These are phyloP conservation scores for Trichoderma arundinaceum DNA, from an alignment of 2,329 filamentous ascomycete species.

Conservation along the genomic window DNA sequence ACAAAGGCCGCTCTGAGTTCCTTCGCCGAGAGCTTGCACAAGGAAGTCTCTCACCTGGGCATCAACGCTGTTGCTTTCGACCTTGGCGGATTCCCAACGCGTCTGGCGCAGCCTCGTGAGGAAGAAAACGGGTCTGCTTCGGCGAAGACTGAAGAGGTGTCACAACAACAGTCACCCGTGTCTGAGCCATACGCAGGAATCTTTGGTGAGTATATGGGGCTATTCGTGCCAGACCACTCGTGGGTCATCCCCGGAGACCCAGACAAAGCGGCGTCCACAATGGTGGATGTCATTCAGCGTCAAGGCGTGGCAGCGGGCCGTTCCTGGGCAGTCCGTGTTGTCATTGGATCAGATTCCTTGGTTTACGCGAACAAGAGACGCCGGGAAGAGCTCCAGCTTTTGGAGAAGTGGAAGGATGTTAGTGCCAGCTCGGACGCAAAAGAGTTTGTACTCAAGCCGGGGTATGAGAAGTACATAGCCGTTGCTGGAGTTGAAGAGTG, in stretches of 20 bases:
- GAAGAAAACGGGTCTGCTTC: slow-evolving; percentile 29
- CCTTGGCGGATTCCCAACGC: slow-evolving; percentile 42
- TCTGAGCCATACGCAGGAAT: slow-evolving; percentile 35
- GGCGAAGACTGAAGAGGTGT: background rate
- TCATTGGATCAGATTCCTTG: slow-evolving; percentile 42
- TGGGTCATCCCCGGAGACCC: slow-evolving; percentile 39
- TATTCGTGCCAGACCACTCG: slow-evolving; percentile 36
- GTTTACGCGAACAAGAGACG: slow-evolving; percentile 36
- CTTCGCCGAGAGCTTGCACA: slow-evolving; percentile 41
- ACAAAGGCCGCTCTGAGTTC: slow-evolving; percentile 41
- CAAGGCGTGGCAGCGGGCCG: slow-evolving; percentile 37
- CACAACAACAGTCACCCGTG: background rate
- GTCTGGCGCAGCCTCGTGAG: slow-evolving; percentile 39
- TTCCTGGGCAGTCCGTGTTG: slow-evolving; percentile 39
- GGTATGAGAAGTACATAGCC: slow-evolving; percentile 15
- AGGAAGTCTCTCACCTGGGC: slow-evolving; percentile 39
- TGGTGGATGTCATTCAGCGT: slow-evolving; percentile 40
- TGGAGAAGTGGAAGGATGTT: slow-evolving; percentile 39
- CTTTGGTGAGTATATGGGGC: slow-evolving; percentile 34
- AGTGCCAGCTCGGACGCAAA: slow-evolving; percentile 36
- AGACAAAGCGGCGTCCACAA: slow-evolving; percentile 35
- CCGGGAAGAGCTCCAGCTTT: slow-evolving; percentile 35
- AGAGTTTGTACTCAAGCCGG: slow-evolving; percentile 9
- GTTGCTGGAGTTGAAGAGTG: slow-evolving; percentile 16
- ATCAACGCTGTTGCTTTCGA: slow-evolving; percentile 43